Evolutionary conservation across 2,329 filamentous ascomycete genomes (phyloP), one percentile per base, ranked within the genome.

Genomic region (Cladophialophora chaetospira): DNA sequence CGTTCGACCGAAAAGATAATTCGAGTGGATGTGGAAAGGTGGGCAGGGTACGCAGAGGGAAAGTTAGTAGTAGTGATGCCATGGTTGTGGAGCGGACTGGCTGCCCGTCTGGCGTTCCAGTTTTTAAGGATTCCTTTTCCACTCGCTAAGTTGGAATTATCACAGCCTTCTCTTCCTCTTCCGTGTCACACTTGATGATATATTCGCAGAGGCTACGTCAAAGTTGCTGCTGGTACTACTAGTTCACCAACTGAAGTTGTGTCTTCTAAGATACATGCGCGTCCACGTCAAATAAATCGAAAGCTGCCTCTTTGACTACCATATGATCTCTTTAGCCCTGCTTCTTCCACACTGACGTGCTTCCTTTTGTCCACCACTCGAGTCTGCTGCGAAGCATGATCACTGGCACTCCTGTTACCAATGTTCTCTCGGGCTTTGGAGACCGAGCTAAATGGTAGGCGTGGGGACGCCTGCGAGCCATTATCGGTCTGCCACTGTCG

Each of bases 271-370:
- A n/a, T n/a, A n/a, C n/a, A 15, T 33, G 6, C 13, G 9, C 4
- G 45, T n/a, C 29, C 9, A 23, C 15, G n/a, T 63, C 57, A 71
- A 29, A 71, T 65, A 64, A 71, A 72, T n/a, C 65, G 66, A 13
- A 67, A 58, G 49, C 68, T 67, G 23, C 67, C 68, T 38, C 61
- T 53, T n/a, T 66, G 60, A 57, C 68, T 71, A 23, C 62, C 63
- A 8, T 63, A 65, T 5, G 57, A 63, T 29, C 60, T 64, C 35
- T 58, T 57, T 15, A 68, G 47, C 36, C 57, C 52, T 26, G 56
- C 48, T 21, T 58, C 56, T 40, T 57, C 63, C 13, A 66, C 60
- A 48, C 62, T 67, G 26, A 62, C 43, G 4, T 57, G 57, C 21
- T 58, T 59, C 38, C 47, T 42, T 54, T 58, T 25, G 52, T 65